phyloP scores from a whole-genome alignment of 2,329 filamentous ascomycete genomes.

The Conoideocrella luteorostrata region DNA sequence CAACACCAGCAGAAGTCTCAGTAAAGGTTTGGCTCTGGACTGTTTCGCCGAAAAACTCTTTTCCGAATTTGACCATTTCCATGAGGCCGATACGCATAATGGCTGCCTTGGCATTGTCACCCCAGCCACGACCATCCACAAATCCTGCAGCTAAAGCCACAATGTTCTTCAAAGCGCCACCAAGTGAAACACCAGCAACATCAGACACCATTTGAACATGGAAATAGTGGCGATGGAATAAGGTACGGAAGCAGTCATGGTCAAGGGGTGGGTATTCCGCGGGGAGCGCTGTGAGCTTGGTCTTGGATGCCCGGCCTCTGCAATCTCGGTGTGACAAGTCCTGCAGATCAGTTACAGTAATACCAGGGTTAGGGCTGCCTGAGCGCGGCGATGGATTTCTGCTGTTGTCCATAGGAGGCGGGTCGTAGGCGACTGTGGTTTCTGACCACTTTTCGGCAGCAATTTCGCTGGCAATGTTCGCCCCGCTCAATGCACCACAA shows the following conservation, averaged over 20 bases:
- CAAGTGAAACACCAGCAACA: conserved; percentile 92
- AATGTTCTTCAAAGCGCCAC: conserved; percentile 94
- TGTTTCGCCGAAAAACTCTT: conserved; percentile 82
- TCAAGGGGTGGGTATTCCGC: conserved; percentile 79
- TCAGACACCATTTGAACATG: conserved; percentile 90
- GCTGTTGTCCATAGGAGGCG: conserved; percentile 73
- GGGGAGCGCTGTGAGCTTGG: conserved; percentile 69
- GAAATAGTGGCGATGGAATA: conserved; percentile 97
- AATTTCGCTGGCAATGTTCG: conserved; percentile 94
- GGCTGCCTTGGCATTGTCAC: conserved; percentile 97
- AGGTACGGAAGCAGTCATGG: conserved; percentile 71
- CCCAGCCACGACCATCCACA: conserved; percentile 92
- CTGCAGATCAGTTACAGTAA: conserved; percentile 47
- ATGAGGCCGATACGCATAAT: conserved; percentile 94
- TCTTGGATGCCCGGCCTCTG: conserved; percentile 59
- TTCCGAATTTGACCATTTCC: conserved; percentile 95
- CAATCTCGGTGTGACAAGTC: conserved; percentile 62
- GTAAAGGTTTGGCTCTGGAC: conserved; percentile 83
- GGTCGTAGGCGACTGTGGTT: conserved; percentile 94
- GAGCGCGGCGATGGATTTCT: conserved; percentile 55
- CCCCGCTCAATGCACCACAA: conserved; percentile 89
- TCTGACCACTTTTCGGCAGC: conserved; percentile 95
- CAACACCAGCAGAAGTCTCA: conserved; percentile 92
- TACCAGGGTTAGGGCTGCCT: conserved; percentile 41
- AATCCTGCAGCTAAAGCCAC: conserved; percentile 92